These are phyloP conservation scores for Cicer pinnatifidum DNA, from an alignment of 306 rosid genomes.

Conservation along the genomic window DNA sequence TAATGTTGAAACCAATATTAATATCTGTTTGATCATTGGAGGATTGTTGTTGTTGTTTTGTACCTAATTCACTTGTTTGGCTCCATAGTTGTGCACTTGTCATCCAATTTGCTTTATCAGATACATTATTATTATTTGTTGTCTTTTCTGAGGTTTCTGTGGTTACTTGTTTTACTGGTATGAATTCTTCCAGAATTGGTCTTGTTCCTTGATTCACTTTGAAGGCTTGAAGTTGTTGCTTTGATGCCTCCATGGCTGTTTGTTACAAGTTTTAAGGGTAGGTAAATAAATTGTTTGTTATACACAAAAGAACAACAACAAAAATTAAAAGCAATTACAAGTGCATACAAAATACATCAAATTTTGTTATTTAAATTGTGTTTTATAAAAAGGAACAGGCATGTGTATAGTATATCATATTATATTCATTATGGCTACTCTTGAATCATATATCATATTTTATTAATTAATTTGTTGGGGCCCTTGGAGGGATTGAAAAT, in stretches of 20 bases:
- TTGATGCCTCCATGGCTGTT: constrained; percentile 84
- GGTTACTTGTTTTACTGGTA: constrained; percentile 72
- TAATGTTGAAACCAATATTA: constrained; percentile 62
- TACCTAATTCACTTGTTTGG: constrained; percentile 67
- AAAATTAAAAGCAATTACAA: too few species aligned
- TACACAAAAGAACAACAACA: too few species aligned
- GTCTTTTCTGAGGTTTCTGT: constrained; percentile 65
- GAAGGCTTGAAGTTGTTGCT: constrained; percentile 75
- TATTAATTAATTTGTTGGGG: too few species aligned
- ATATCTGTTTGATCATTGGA: constrained; percentile 47
- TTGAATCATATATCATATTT: too few species aligned
- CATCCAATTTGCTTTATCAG: constrained; percentile 98
- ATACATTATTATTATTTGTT: constrained; percentile 46
- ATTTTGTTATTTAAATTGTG: too few species aligned
- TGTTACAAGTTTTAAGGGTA: too few species aligned
- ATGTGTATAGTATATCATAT: too few species aligned
- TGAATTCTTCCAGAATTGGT: constrained; percentile 92
- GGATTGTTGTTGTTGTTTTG: constrained; percentile 58
- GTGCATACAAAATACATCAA: too few species aligned
- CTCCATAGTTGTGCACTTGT: constrained; percentile 97
- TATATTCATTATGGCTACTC: too few species aligned
- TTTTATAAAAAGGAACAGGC: too few species aligned
- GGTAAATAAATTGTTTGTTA: too few species aligned
- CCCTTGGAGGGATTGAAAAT: too few species aligned
- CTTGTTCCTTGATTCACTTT: constrained; percentile 65